A percentile compares a stretch with the other conserved stretches of the same genome.
Conservation (phyloP, 2,329 filamentous ascomycete genomes). For the Didymella lethalis region DNA sequence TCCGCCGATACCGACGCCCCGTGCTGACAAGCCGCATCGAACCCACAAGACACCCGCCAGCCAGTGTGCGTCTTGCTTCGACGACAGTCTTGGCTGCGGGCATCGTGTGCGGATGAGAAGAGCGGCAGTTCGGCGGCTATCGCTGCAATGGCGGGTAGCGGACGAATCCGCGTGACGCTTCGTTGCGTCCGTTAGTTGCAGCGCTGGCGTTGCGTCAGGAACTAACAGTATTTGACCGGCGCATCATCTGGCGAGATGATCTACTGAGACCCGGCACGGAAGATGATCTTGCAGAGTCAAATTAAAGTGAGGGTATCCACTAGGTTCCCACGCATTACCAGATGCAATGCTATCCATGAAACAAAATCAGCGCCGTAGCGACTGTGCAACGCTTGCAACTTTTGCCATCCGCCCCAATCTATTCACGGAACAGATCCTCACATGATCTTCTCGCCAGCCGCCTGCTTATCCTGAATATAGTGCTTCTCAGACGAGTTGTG, state of each 20-base stretch:
- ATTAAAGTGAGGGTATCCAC: conserved; percentile 24
- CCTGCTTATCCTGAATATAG: conserved; percentile 34
- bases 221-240: neutral
- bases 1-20: conserved; percentile 2
- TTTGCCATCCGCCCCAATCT: conserved; percentile 10
- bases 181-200: conserved; percentile 7
- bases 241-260: neutral
- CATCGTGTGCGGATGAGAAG: neutral
- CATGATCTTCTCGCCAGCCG: conserved; percentile 27
- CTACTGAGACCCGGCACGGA: neutral
- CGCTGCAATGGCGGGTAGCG: conserved; percentile 8
- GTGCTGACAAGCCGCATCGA: conserved; percentile 1
- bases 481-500: conserved; percentile 35
- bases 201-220: conserved; percentile 7
- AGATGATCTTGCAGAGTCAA: conserved; percentile 8
- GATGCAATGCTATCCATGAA: conserved; percentile 16
- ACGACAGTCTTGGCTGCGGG: neutral
- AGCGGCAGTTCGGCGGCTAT: conserved; percentile 5
- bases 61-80: neutral
- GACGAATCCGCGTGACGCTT: conserved; percentile 13
- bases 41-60: neutral
- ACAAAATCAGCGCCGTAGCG: conserved; percentile 16
- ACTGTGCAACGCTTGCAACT: conserved; percentile 15
- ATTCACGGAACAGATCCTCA: neutral
- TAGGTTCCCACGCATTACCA: conserved; percentile 10